phyloP scores from a whole-genome alignment of 176 grass and related monocot species.

The Carex cristatella region DNA sequence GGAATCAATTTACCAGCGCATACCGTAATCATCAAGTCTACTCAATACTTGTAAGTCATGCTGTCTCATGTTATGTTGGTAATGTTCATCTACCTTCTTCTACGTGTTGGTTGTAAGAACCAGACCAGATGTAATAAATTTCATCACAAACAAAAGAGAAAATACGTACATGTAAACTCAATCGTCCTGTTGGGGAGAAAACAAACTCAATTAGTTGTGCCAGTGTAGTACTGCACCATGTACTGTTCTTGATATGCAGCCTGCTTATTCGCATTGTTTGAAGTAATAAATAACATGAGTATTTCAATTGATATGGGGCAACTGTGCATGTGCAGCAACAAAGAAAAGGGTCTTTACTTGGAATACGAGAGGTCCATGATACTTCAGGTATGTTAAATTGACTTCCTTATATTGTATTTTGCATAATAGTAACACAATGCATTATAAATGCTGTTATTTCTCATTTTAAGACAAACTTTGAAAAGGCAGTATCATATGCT shows the following conservation, averaged over 20 bases:
- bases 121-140: not conserved
- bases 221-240: not conserved
- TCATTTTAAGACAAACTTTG: not conserved
- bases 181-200: not conserved
- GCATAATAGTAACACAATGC: not conserved
- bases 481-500: not conserved
- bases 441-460: not conserved
- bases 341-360: constrained; percentile 70
- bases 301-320: not conserved
- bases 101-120: not conserved
- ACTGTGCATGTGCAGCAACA: constrained; percentile 59
- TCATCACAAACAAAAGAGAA: not conserved
- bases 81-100: not conserved
- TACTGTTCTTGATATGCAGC: not conserved
- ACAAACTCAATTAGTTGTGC: not conserved
- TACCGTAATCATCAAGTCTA: constrained; percentile 94
- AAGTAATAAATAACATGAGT: not conserved
- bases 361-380: constrained; percentile 98
- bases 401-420: not conserved
- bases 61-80: not conserved
- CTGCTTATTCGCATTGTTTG: not conserved
- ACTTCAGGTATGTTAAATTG: constrained; percentile 47
- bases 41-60: constrained; percentile 79
- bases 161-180: not conserved
- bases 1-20: constrained; percentile 93